Percentiles rank a stretch among this genome's conserved stretches.
Evolutionary conservation across 164 flowering plant species (phyloP).

Genomic region (Platanus orientalis): DNA sequence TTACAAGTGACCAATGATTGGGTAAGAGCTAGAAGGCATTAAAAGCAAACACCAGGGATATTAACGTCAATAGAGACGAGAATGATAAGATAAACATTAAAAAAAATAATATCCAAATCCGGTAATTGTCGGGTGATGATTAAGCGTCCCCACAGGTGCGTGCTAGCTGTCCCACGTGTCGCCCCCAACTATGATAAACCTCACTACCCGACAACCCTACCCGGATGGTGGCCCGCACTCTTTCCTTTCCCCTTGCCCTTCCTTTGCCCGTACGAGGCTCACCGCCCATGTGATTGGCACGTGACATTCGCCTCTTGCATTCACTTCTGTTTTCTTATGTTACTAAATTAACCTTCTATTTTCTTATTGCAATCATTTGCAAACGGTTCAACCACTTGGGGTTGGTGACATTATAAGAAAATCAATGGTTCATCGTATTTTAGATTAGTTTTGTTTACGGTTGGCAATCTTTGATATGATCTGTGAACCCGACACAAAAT

Average conservation of each 20-base stretch:
- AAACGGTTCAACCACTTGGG: background rate
- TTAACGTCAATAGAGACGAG: too few relatives aligned
- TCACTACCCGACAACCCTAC: conserved; percentile 18
- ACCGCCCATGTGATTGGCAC: conserved; percentile 26
- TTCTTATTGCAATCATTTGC: background rate
- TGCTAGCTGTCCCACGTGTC: conserved; percentile 71
- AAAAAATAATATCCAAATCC: conserved; percentile 15
- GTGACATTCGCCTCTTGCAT: conserved; percentile 18
- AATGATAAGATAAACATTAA: too few relatives aligned
- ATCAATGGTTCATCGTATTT: too few relatives aligned
- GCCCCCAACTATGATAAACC: conserved; percentile 26
- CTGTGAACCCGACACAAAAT: too few relatives aligned
- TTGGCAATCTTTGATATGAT: too few relatives aligned
- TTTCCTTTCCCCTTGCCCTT: background rate
- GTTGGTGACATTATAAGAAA: too few relatives aligned
- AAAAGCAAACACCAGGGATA: too few relatives aligned
- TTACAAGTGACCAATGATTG: too few relatives aligned
- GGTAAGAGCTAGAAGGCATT: too few relatives aligned
- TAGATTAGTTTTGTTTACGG: too few relatives aligned
- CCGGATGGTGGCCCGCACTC: conserved; percentile 1
- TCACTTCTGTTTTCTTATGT: background rate
- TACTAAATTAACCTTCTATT: background rate
- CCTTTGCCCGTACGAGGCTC: conserved; percentile 22
- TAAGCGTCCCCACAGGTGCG: conserved; percentile 53
- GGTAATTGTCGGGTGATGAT: conserved; percentile 64